Base-by-base conservation (phyloP, 805 yeast species). In the Starmerella vitae region DNA sequence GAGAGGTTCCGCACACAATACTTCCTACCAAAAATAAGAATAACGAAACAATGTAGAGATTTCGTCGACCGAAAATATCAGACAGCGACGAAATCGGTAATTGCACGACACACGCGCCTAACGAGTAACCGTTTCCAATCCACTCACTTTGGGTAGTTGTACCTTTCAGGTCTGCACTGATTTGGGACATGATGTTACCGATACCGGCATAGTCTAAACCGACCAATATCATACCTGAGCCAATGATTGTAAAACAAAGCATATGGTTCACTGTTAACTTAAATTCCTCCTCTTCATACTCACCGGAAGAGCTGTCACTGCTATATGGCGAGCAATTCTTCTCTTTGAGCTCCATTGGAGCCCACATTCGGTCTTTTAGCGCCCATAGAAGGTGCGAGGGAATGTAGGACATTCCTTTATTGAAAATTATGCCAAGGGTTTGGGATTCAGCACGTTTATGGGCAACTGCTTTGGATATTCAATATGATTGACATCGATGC, bases 21-120 rank as follows among this genome's bases (percentile, higher is more conserved):
- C 82, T 74, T 1, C 86, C 86, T 3, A 68, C 56, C 51, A 73
- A 75, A 51, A 78, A 77, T 2, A 78, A 48, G 1, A 66, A 47
- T 3, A 77, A 58, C 1, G 77, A 70, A 2, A 56, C 54, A 7
- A 72, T 46, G 48, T 74, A 50, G 5, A 72, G 59, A 38, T 63
- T 57, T 48, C 72, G 72, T 34, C 81, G 62, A 7, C 59, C 59
- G 36, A 55, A 55, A 9, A 52, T 45, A n/a, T 50, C 46, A 8
- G 57, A 51, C 2, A 54, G 22, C 14, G 52, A 30, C 18, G 48
- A 48, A 14, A 52, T 35, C 5, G 52, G 46, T 9, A 52, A 37
- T 37, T 47, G 52, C 20, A 36, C 36, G 9, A 45, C 52, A 24
- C 51, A 42, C 1, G 51, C 45, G 12, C 54, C 36, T 18, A 55